Percentiles rank a stretch among this genome's conserved stretches.
Evolutionary conservation across 768 basidiomycete species (phyloP).

Genomic region (Pseudohyphozyma bogoriensis): DNA sequence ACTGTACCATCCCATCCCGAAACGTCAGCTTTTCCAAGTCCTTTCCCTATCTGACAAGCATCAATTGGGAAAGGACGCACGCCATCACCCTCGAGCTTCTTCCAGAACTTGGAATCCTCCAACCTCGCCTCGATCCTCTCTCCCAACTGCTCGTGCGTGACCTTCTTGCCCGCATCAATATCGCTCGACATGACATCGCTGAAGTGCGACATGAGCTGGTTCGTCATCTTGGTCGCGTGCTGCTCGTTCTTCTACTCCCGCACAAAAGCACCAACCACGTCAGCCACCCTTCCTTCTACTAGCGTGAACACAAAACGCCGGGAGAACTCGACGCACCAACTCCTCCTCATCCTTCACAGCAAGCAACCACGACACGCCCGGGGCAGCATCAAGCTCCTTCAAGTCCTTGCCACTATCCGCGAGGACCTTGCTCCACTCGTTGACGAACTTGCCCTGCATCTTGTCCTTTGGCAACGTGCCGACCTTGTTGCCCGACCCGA

Average conservation of each 20-base stretch:
- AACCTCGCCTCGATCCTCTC: constrained; percentile 77
- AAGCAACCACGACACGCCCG: constrained; percentile 65
- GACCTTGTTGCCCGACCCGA: constrained; percentile 45
- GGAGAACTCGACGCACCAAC: constrained; percentile 49
- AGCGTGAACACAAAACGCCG: background rate
- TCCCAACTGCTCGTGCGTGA: constrained; percentile 76
- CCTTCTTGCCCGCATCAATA: constrained; percentile 80
- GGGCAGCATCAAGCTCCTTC: constrained; percentile 66
- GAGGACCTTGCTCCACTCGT: constrained; percentile 58
- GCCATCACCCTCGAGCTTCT: constrained; percentile 56
- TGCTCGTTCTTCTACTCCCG: constrained; percentile 72
- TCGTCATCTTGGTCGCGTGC: constrained; percentile 65
- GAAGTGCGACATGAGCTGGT: constrained; percentile 73
- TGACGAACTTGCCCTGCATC: constrained; percentile 71
- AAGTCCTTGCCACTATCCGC: constrained; percentile 41
- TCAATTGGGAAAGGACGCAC: constrained; percentile 44
- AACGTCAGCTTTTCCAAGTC: background rate
- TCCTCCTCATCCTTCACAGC: constrained; percentile 87
- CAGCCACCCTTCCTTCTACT: background rate
- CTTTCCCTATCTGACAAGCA: too few relatives aligned
- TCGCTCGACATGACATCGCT: constrained; percentile 79
- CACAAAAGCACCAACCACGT: background rate
- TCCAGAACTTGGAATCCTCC: constrained; percentile 93
- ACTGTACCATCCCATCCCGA: constrained; percentile 43
- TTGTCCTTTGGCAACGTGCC: constrained; percentile 73